A percentile compares a stretch with the other conserved stretches of the same genome.
Conservation (phyloP, 73 alveolate species). For the Uronychia setigera region DNA sequence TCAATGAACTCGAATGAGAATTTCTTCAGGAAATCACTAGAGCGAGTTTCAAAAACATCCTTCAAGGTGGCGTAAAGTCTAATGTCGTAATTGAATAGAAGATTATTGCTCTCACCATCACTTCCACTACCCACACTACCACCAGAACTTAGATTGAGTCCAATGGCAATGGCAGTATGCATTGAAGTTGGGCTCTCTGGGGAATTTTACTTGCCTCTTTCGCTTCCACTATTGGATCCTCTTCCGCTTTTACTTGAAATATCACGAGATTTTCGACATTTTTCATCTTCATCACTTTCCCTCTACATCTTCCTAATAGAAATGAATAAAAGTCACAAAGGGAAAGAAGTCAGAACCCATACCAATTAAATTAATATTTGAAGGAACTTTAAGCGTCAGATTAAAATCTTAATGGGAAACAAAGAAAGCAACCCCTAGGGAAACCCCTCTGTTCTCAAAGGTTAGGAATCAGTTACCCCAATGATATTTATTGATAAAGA, state of each 20-base stretch:
- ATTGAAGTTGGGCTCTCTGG: no score
- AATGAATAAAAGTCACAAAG: no score
- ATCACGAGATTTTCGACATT: no score
- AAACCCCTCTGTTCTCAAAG: neutral
- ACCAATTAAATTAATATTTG: no score
- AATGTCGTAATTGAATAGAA: neutral
- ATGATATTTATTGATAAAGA: neutral
- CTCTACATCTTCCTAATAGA: neutral
- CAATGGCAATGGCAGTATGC: neutral
- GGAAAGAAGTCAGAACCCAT: neutral
- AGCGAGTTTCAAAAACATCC: slow-evolving; percentile 21
- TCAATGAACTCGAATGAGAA: slow-evolving; percentile 23
- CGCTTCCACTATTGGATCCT: no score
- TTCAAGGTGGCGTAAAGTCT: slow-evolving; percentile 25
- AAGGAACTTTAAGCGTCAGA: no score
- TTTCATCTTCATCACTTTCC: no score
- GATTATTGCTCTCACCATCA: neutral
- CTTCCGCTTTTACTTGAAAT: no score
- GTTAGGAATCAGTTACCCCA: neutral
- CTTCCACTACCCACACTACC: neutral
- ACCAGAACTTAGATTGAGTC: no score
- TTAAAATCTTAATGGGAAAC: slow-evolving; percentile 1
- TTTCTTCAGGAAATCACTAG: slow-evolving; percentile 3
- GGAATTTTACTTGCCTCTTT: no score
- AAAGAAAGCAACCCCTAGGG: neutral